A percentile compares a stretch with the other conserved stretches of the same genome.
Evolutionary conservation across 1,139 yeast species (phyloP).

Genomic region (Hanseniaspora gamundiae): DNA sequence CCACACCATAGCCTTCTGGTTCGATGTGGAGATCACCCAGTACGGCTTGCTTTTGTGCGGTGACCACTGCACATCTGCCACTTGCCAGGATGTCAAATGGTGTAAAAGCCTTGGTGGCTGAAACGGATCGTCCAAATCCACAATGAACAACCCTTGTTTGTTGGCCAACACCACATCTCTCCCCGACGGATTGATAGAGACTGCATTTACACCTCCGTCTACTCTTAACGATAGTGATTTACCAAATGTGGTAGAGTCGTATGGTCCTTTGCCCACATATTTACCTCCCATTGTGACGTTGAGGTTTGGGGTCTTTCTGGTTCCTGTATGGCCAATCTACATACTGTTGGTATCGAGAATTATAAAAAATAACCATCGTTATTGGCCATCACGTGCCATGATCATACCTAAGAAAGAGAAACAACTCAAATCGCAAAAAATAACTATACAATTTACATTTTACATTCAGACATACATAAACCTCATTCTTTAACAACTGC

Average conservation of each 20-base stretch:
- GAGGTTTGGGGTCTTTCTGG: not conserved
- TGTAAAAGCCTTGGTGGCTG: slow-evolving; percentile 90
- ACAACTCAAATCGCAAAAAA: too few relatives aligned
- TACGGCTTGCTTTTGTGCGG: slow-evolving; percentile 74
- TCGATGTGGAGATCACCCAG: slow-evolving; percentile 90
- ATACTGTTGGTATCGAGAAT: too few relatives aligned
- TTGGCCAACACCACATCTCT: slow-evolving; percentile 85
- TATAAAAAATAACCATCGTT: too few relatives aligned
- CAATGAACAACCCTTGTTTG: slow-evolving; percentile 71
- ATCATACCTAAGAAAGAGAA: too few relatives aligned
- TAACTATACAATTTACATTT: too few relatives aligned
- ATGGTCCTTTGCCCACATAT: slow-evolving; percentile 18
- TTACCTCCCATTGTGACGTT: not conserved
- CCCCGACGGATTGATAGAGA: slow-evolving; percentile 86
- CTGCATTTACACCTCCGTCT: slow-evolving; percentile 89
- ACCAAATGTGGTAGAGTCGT: slow-evolving; percentile 49
- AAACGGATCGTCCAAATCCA: slow-evolving; percentile 92
- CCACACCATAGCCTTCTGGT: slow-evolving; percentile 93
- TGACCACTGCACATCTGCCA: slow-evolving; percentile 97
- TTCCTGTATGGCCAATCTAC: not conserved
- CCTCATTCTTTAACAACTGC: slow-evolving; percentile 37
- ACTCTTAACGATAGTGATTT: slow-evolving; percentile 71
- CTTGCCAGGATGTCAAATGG: slow-evolving; percentile 94
- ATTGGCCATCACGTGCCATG: too few relatives aligned
- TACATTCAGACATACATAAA: not conserved